Evolutionary conservation across 306 rosid genomes (phyloP).

Genomic region (Castanea mollissima): DNA sequence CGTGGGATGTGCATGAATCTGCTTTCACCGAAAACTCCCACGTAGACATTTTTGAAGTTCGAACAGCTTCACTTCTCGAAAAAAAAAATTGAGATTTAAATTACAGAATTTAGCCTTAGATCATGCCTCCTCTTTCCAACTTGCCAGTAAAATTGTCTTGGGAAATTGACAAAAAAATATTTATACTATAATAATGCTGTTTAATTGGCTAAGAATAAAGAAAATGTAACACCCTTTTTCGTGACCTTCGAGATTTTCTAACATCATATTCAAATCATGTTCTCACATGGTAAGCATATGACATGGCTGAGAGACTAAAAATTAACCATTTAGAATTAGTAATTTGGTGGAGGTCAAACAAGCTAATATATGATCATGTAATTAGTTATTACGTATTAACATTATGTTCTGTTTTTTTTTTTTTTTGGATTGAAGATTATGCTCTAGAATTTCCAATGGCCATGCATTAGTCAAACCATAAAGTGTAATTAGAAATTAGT

Average conservation of each 20-base stretch:
- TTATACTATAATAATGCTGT: too few species aligned
- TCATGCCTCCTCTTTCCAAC: neutral
- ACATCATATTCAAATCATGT: slow-evolving; percentile 2
- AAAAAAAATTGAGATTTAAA: slow-evolving; percentile 26
- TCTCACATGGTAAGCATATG: slow-evolving; percentile 13
- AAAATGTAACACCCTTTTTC: neutral
- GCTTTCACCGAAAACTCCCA: slow-evolving; percentile 33
- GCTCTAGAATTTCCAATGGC: too few species aligned
- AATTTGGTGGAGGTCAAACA: too few species aligned
- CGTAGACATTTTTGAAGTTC: slow-evolving; percentile 33
- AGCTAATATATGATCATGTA: too few species aligned
- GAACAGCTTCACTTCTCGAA: slow-evolving; percentile 25
- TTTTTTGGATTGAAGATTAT: too few species aligned
- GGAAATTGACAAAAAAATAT: slow-evolving; percentile 5
- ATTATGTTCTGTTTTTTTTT: too few species aligned
- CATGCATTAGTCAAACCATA: neutral
- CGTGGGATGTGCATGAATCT: slow-evolving; percentile 70
- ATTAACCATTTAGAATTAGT: too few species aligned
- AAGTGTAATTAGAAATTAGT: neutral
- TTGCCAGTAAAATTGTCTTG: slow-evolving; percentile 10
- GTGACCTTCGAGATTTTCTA: slow-evolving; percentile 1
- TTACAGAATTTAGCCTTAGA: slow-evolving; percentile 15
- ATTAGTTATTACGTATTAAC: too few species aligned
- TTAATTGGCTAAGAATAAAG: neutral
- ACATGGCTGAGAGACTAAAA: neutral